Conservation (phyloP, 2,329 filamentous ascomycete species). For the Aspergillus ochraceus region DNA sequence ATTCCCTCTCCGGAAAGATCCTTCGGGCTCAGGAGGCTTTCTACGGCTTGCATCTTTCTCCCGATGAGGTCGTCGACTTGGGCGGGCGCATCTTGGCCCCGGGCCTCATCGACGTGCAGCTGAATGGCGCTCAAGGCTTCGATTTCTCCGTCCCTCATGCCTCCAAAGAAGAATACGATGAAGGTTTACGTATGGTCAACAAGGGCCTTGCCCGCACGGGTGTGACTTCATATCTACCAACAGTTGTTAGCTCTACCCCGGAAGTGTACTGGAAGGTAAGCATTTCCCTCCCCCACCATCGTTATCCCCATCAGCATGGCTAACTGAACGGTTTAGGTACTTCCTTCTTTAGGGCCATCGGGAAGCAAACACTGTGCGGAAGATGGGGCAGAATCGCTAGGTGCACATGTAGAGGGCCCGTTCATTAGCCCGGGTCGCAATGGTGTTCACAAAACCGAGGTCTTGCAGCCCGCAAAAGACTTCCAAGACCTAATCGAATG, state of each 20-base stretch:
- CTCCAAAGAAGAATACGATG: constrained; percentile 67
- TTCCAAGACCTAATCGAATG: constrained; percentile 57
- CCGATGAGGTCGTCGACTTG: constrained; percentile 76
- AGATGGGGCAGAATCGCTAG: constrained; percentile 81
- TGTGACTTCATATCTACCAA: constrained; percentile 85
- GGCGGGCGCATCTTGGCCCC: constrained; percentile 80
- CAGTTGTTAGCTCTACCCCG: constrained; percentile 71
- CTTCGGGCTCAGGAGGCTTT: constrained; percentile 66
- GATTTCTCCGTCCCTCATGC: constrained; percentile 79
- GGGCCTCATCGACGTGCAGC: constrained; percentile 85
- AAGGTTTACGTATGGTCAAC: constrained; percentile 72
- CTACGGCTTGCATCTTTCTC: constrained; percentile 49
- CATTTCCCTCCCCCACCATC: too few species aligned
- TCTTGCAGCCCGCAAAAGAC: constrained; percentile 64
- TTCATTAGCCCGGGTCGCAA: constrained; percentile 83
- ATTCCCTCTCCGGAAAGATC: constrained; percentile 77
- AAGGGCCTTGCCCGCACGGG: constrained; percentile 71
- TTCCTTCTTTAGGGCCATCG: constrained; percentile 76
- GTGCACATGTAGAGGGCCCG: constrained; percentile 87
- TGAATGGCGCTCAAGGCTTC: constrained; percentile 91
- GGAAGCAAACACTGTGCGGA: constrained; percentile 57
- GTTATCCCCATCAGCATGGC: background rate
- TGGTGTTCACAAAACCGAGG: constrained; percentile 76
- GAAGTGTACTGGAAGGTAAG: constrained; percentile 75
- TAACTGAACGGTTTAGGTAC: constrained; percentile 39